phyloP scores from a whole-genome alignment of 192 early-diverging fungal species.

The Coemansia asiatica region DNA sequence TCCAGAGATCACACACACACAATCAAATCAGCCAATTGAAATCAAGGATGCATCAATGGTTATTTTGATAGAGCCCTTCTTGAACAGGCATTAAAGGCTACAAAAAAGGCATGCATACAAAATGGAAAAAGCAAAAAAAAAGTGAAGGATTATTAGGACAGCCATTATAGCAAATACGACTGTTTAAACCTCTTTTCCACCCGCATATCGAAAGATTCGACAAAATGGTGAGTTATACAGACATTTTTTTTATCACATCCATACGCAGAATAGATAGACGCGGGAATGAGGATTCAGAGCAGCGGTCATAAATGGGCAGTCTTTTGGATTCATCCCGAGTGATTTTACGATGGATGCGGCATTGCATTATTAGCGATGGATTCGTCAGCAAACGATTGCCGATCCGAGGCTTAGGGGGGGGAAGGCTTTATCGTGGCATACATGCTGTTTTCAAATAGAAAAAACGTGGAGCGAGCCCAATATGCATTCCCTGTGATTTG shows the following conservation, averaged over 20 bases:
- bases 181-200: conserved; percentile 29
- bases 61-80: background rate
- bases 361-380: background rate
- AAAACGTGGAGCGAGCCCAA: background rate
- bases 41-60: background rate
- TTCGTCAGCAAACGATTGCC: background rate
- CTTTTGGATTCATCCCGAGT: background rate
- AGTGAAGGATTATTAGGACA: background rate
- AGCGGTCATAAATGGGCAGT: background rate
- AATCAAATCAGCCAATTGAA: background rate
- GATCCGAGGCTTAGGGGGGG: background rate
- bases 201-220: conserved; percentile 24
- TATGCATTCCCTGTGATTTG: too few species aligned
- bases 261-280: background rate
- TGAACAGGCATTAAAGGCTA: too few species aligned
- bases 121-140: too few species aligned
- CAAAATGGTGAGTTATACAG: conserved; percentile 33
- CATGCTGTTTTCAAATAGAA: background rate
- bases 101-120: too few species aligned
- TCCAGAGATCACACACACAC: too few species aligned
- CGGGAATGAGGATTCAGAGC: background rate
- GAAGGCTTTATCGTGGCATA: background rate
- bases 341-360: background rate
- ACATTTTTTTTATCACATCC: background rate
- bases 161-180: background rate